Percentiles rank a stretch among this genome's conserved stretches.
Evolutionary conservation across 2,329 filamentous ascomycete genomes (phyloP).

Genomic region (Fusarium euwallaceae): DNA sequence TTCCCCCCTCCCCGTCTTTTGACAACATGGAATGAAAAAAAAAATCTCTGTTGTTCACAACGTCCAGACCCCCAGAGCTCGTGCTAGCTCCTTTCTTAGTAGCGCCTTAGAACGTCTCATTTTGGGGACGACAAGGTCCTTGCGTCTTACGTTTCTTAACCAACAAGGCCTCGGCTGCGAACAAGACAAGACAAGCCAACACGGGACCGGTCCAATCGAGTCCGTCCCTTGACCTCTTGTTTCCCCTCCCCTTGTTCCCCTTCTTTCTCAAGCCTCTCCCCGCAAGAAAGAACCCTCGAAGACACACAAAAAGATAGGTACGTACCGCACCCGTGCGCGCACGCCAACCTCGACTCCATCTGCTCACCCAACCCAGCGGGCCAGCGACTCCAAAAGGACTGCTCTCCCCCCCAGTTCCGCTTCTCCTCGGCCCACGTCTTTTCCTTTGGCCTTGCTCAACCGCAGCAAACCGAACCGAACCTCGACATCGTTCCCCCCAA

Average conservation of each 20-base stretch:
- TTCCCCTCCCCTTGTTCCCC: background rate
- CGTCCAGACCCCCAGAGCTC: constrained; percentile 7
- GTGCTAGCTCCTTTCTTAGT: constrained; percentile 3
- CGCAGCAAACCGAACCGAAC: constrained; percentile 54
- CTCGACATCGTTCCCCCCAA: constrained; percentile 31
- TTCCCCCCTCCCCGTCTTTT: background rate
- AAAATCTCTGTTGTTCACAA: background rate
- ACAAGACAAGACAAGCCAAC: background rate
- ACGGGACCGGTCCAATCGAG: background rate
- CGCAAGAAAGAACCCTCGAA: background rate
- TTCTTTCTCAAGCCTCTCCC: constrained; percentile 7
- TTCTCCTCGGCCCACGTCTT: constrained; percentile 45
- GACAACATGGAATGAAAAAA: background rate
- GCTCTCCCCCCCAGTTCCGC: constrained; percentile 40
- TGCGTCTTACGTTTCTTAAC: constrained; percentile 4
- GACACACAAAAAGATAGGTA: constrained; percentile 22
- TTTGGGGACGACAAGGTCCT: constrained; percentile 3
- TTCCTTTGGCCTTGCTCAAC: constrained; percentile 48
- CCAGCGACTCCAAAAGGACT: constrained; percentile 45
- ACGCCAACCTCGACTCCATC: constrained; percentile 3
- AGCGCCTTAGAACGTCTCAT: background rate
- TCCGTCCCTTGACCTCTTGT: constrained; percentile 3
- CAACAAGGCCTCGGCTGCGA: background rate
- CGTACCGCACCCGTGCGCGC: constrained; percentile 25
- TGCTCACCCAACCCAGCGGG: constrained; percentile 37